phyloP scores from a whole-genome alignment of 805 yeast species.

The Vanderwaltozyma tropicalis region DNA sequence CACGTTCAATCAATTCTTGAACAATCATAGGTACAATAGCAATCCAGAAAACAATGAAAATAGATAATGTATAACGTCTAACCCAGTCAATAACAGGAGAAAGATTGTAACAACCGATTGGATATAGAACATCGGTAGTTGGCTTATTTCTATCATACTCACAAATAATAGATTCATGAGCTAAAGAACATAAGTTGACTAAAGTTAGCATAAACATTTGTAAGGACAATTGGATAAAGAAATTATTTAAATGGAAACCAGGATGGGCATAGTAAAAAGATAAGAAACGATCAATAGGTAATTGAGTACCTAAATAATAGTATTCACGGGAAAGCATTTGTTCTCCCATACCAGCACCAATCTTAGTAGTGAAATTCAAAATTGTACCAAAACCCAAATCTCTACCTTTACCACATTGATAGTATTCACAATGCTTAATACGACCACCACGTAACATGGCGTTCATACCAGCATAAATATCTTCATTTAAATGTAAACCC shows the following conservation, averaged over 20 bases:
- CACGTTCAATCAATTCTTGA: slow-evolving; percentile 74
- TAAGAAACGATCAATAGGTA: slow-evolving; percentile 80
- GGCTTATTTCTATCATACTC: slow-evolving; percentile 56
- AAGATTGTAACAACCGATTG: slow-evolving; percentile 77
- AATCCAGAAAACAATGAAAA: slow-evolving; percentile 80
- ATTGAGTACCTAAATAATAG: slow-evolving; percentile 77
- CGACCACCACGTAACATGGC: slow-evolving; percentile 85
- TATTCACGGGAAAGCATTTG: slow-evolving; percentile 88
- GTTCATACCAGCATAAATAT: slow-evolving; percentile 91
- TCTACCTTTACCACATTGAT: slow-evolving; percentile 94
- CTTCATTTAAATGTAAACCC: slow-evolving; percentile 88
- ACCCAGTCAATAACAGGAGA: slow-evolving; percentile 84
- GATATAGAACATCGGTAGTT: slow-evolving; percentile 59
- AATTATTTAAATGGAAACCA: slow-evolving; percentile 86
- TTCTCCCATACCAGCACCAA: slow-evolving; percentile 99
- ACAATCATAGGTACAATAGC: slow-evolving; percentile 68
- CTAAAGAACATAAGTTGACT: slow-evolving; percentile 68
- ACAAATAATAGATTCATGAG: slow-evolving; percentile 64
- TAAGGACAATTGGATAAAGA: slow-evolving; percentile 75
- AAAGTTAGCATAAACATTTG: slow-evolving; percentile 76
- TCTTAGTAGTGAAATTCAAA: slow-evolving; percentile 85
- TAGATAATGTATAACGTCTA: slow-evolving; percentile 72
- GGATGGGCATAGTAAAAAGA: slow-evolving; percentile 95
- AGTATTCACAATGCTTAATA: slow-evolving; percentile 89
- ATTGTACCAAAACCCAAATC: slow-evolving; percentile 90